Conservation (phyloP, 352 stramenopile genomes). For the Globisporangium abappressorium region DNA sequence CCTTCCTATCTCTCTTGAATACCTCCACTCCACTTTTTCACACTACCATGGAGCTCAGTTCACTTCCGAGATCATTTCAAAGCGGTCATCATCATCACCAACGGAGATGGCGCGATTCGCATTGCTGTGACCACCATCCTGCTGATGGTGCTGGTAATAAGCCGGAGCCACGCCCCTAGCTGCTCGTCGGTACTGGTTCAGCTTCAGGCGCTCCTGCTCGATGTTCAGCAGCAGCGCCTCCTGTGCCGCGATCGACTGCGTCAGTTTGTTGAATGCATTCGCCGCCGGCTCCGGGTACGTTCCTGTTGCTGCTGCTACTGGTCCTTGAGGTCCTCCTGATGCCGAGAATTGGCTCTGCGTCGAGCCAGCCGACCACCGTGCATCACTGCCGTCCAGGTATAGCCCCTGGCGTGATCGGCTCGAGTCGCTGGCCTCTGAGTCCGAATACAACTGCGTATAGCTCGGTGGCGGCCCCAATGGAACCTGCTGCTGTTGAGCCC, state of each 20-base stretch:
- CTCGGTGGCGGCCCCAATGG: background rate
- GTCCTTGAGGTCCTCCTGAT: background rate
- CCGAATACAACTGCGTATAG: background rate
- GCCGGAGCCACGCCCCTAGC: background rate
- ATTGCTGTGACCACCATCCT: too few species aligned
- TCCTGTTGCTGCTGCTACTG: background rate
- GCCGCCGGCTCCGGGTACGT: background rate
- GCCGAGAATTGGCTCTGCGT: background rate
- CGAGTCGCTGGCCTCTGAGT: background rate
- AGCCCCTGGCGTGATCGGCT: background rate
- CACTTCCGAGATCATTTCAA: constrained; percentile 24
- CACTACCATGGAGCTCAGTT: background rate
- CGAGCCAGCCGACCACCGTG: background rate
- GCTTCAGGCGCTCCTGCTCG: constrained; percentile 14
- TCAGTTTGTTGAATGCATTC: constrained; percentile 13
- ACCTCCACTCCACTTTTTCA: too few species aligned
- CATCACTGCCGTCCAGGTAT: background rate
- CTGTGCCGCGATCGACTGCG: constrained; percentile 19
- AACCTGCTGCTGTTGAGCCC: background rate
- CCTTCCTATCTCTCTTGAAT: too few species aligned
- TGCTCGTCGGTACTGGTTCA: background rate
- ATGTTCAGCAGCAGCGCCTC: constrained; percentile 18
- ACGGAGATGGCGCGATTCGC: background rate
- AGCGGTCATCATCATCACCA: constrained; percentile 13
- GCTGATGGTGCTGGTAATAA: background rate